phyloP scores from a whole-genome alignment of 805 yeast genomes.

The Hanseniaspora taiwanica region DNA sequence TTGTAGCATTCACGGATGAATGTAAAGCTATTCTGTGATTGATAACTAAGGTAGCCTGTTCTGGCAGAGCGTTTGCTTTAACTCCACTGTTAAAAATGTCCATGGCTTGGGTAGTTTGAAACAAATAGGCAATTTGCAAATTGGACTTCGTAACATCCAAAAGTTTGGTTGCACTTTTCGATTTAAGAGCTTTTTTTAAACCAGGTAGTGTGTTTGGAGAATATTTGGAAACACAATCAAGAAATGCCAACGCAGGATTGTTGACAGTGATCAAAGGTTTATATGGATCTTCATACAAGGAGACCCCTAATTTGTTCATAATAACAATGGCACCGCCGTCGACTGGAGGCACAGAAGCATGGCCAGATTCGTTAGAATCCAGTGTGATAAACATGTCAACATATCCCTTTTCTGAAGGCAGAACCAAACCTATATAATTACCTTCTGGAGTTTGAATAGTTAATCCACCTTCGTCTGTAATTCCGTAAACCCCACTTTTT shows the following conservation, averaged over 20 bases:
- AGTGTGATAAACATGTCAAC: constrained; percentile 27
- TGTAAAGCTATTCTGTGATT: constrained; percentile 49
- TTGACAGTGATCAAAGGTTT: constrained; percentile 29
- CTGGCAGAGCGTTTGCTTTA: constrained; percentile 51
- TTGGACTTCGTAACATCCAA: constrained; percentile 21
- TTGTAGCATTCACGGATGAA: constrained; percentile 31
- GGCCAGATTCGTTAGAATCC: constrained; percentile 39
- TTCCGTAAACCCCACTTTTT: constrained; percentile 38
- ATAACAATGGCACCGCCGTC: constrained; percentile 74
- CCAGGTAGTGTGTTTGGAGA: constrained; percentile 14
- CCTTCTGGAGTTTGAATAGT: constrained; percentile 28
- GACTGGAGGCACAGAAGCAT: constrained; percentile 45
- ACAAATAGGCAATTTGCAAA: constrained; percentile 12
- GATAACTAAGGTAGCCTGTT: constrained; percentile 29
- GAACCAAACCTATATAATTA: constrained; percentile 34
- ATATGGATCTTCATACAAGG: constrained; percentile 42
- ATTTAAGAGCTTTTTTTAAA: constrained; percentile 16
- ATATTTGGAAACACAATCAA: constrained; percentile 53
- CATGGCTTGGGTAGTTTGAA: constrained; percentile 43
- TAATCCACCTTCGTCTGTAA: constrained; percentile 52
- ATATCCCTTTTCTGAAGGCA: constrained; percentile 45
- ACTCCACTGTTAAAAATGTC: constrained; percentile 46
- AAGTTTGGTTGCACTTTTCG: constrained; percentile 10
- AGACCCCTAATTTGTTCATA: constrained; percentile 41
- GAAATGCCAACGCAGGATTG: constrained; percentile 46